These are phyloP conservation scores for Ramaria sp. DNA, from an alignment of 768 basidiomycete species.

Conservation along the genomic window DNA sequence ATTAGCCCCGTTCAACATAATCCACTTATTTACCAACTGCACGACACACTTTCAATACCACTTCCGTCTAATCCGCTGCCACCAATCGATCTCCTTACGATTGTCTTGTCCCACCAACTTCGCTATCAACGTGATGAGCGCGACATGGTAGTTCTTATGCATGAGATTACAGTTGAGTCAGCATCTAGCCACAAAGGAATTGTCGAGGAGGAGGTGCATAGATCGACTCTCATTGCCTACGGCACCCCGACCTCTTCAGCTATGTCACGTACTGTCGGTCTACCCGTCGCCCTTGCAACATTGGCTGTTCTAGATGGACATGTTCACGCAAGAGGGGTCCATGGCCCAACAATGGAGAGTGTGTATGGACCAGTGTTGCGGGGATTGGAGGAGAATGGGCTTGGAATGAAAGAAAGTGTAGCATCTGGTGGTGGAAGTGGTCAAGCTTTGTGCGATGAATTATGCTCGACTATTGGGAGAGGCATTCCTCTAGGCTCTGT, in stretches of 20 bases:
- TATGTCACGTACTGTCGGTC: constrained; percentile 85
- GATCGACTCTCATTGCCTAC: constrained; percentile 54
- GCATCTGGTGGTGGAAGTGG: not conserved
- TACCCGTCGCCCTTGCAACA: constrained; percentile 80
- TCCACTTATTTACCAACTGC: constrained; percentile 22
- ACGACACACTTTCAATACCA: not conserved
- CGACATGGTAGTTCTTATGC: constrained; percentile 80
- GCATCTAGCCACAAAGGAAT: not conserved
- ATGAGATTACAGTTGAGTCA: constrained; percentile 54
- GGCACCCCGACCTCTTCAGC: constrained; percentile 54
- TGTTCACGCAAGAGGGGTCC: constrained; percentile 45
- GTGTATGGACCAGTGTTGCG: constrained; percentile 55
- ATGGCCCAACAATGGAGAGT: constrained; percentile 48
- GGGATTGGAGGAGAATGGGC: constrained; percentile 37
- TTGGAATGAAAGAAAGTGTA: constrained; percentile 21
- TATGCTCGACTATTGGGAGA: not conserved
- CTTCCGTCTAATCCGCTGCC: constrained; percentile 20
- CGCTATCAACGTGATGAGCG: constrained; percentile 59
- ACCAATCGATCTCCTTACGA: constrained; percentile 68
- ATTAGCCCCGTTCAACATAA: constrained; percentile 26
- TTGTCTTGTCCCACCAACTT: constrained; percentile 59
- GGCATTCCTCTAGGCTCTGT: too few species aligned
- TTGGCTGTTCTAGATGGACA: constrained; percentile 57
- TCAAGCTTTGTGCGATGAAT: not conserved
- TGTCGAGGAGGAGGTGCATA: constrained; percentile 40